Base-by-base conservation (phyloP, 352 stramenopile genomes). In the Phytophthora cajani region DNA sequence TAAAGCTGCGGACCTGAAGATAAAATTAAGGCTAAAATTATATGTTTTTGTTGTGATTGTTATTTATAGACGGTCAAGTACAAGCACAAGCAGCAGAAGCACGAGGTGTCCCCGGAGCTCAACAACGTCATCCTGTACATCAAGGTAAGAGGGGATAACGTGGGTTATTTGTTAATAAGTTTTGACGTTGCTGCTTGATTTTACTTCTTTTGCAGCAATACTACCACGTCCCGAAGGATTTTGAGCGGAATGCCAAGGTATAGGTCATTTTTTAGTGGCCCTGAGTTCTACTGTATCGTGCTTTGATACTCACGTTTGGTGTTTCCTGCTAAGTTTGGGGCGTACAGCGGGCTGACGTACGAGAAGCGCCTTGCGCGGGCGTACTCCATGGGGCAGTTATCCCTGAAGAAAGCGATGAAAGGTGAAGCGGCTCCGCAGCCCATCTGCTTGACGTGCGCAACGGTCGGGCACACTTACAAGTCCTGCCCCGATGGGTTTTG, bases 401-500 rank as follows among this genome's bases (percentile, higher is more conserved):
- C 65, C 17, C 58, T 70, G 42, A 84, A 88, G 63, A 32, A 38
- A 60, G 30, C 10, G 16, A 57, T 74, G 53, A 71, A 62, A 58
- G 12, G 40, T 23, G 21, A 21, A 53, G 40, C 52, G 57, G 56
- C 27, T 4, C 66, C 69, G 12, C 60, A 79, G 44, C 57, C 66
- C 10, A 93, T 91, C 33, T 93, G 85, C 65, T 66, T 85, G 63
- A 82, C 78, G 17, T 93, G 85, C 23, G 81, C 79, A 5, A 55
- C 38, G 1, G 58, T 87, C 11, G 84, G 80, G 1, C 84, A 91
- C 66, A 69, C 56, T 1, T 78, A 84, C 54, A 84, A 81, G 53
- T 60, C 69, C 14, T 93, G 85, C 47, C 83, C 85, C 2, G 72
- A 89, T 38, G 85, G 83, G 0, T 91, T 93, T 54, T 91, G 74